A percentile compares a stretch with the other conserved stretches of the same genome.
phyloP scores from a whole-genome alignment of 1,139 yeast species.

The Yamadazyma mexicana region DNA sequence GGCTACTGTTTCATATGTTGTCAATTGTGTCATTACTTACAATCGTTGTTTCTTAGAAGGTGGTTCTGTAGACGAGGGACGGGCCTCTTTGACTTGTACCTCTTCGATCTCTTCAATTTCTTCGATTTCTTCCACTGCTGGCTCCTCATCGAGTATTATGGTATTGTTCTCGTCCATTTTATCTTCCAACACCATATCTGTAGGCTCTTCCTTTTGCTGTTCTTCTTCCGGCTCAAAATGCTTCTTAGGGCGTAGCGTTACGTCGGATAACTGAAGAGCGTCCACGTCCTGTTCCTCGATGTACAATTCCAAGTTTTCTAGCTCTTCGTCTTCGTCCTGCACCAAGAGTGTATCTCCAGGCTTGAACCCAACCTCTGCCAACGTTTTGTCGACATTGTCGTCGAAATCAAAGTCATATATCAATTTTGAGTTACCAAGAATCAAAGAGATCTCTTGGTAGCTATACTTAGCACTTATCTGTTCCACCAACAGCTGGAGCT shows the following conservation, averaged over 20 bases:
- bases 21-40: too few relatives aligned
- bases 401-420: conserved; percentile 88
- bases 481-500: conserved; percentile 46
- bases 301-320: conserved; percentile 71
- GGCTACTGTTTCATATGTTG: too few relatives aligned
- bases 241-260: conserved; percentile 24
- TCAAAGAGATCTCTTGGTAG: conserved; percentile 65
- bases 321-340: conserved; percentile 74
- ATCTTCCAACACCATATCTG: conserved; percentile 14
- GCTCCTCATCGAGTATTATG: conserved; percentile 10
- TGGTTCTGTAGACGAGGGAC: conserved; percentile 14
- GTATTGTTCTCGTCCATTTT: conserved; percentile 7
- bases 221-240: conserved; percentile 1
- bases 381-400: conserved; percentile 57
- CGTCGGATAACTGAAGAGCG: conserved; percentile 21
- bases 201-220: conserved; percentile 15
- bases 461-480: conserved; percentile 47
- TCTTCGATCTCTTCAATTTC: too few relatives aligned
- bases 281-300: conserved; percentile 28
- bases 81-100: too few relatives aligned
- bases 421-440: conserved; percentile 59
- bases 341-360: conserved; percentile 65
- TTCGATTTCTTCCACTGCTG: conserved; percentile 10
- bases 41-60: conserved; percentile 22
- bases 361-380: conserved; percentile 56